These are phyloP conservation scores for Pilaira anomala DNA, from an alignment of 192 early-diverging fungal genomes.

Conservation along the genomic window DNA sequence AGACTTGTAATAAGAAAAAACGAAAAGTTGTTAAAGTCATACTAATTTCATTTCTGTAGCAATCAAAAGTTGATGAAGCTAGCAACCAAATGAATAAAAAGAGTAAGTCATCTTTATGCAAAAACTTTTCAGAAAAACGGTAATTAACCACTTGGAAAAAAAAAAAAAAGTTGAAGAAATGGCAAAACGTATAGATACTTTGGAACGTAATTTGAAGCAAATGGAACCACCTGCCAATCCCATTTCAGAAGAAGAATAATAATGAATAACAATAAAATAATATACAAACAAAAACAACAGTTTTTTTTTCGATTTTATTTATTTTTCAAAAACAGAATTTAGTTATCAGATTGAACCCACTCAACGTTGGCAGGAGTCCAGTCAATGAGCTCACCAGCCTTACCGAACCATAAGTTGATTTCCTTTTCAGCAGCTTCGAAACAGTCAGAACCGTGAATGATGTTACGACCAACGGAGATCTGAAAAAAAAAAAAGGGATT, in stretches of 20 bases:
- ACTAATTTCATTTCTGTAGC: not conserved
- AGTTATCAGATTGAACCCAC: conserved; percentile 75
- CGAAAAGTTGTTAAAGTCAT: too few species aligned
- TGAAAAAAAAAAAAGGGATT: too few species aligned
- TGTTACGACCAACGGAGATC: conserved; percentile 73
- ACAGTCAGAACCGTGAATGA: conserved; percentile 86
- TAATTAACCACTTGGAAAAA: too few species aligned
- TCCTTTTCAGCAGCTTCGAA: conserved; percentile 80
- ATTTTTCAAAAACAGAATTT: conserved; percentile 18
- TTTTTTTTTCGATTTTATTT: not conserved
- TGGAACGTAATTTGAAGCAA: conserved; percentile 11
- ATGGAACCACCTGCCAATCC: conserved; percentile 3
- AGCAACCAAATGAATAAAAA: conserved; percentile 6
- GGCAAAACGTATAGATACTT: conserved; percentile 2
- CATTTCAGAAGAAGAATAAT: not conserved
- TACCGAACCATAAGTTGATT: conserved; percentile 71
- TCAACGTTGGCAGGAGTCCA: conserved; percentile 65
- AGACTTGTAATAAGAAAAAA: too few species aligned
- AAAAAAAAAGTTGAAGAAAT: conserved; percentile 10
- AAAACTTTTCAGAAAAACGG: too few species aligned
- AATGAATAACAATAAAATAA: not conserved
- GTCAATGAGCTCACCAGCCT: conserved; percentile 57
- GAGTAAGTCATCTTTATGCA: not conserved
- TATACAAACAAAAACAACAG: not conserved
- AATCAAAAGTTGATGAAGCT: conserved; percentile 13